Evolutionary conservation across 768 basidiomycete species (phyloP), one percentile per base, ranked within the genome.

Genomic region (Lactifluus subvellereus): DNA sequence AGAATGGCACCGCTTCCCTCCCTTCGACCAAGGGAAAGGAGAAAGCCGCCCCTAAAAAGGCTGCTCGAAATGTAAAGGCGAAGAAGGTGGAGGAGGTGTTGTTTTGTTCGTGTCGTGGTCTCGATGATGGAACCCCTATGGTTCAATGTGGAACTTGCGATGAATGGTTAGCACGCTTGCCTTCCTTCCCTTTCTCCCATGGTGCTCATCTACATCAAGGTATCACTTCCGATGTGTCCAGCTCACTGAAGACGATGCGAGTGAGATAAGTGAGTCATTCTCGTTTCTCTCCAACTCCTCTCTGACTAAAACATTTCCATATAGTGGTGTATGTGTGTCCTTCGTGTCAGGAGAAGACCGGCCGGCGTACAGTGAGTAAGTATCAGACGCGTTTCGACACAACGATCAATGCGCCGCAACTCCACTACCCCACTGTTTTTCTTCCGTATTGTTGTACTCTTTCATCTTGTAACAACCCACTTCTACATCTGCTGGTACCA

Each of bases 71-170:
- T 59, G 57, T 62, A 42, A 59, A 48, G 62, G 43, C 57, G 16
- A 60, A 48, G 62, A 60, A 66, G 57, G 62, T 59, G 54, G 51
- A 60, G 54, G 50, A 61, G 38, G 63, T 67, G 67, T 1, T 76
- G 79, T 69, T 58, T 63, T 91, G 90, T 75, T 74, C 79, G 3
- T 92, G 90, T 72, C 77, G 78, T 30, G 80, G 80, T 48, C 78
- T 79, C 27, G 86, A 91, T 72, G 86, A 89, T 74, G 89, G 87
- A 20, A 80, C 85, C 5, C 89, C 89, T 14, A 90, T 91, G 89
- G 84, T 92, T 40, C 76, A 75, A 42, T 92, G 90, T 69, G 79
- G 81, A 30, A 76, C 79, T 56, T 92, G 90, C 71, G 76, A 75
- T 20, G 83, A 84, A 61, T 92, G 91, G 90, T 86, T 66, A 67